These are phyloP conservation scores for Flammula alnicola DNA, from an alignment of 1,284 basidiomycete genomes.

Conservation along the genomic window DNA sequence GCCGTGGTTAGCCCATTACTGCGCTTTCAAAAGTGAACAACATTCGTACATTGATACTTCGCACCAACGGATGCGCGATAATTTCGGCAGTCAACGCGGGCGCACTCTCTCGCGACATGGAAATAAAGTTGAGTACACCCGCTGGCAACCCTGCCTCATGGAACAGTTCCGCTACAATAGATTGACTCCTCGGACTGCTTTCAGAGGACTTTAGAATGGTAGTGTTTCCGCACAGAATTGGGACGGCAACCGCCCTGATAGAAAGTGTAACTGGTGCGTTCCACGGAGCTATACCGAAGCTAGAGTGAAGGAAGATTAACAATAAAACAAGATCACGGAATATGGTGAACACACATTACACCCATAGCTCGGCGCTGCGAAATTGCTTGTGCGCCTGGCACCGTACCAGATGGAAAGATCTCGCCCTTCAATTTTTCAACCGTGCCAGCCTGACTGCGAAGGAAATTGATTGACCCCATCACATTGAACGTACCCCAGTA, in stretches of 20 bases:
- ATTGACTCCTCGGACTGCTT: conserved; percentile 53
- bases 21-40: not conserved
- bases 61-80: conserved; percentile 57
- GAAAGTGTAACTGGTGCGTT: conserved; percentile 53
- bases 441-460: conserved; percentile 34
- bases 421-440: conserved; percentile 35
- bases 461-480: conserved; percentile 19
- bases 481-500: conserved; percentile 33
- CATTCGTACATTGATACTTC: conserved; percentile 45
- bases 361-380: conserved; percentile 41
- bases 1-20: conserved; percentile 14
- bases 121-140: conserved; percentile 64
- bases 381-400: conserved; percentile 35
- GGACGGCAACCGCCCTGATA: conserved; percentile 53
- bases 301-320: conserved; percentile 16
- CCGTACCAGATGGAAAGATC: conserved; percentile 32
- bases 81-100: conserved; percentile 54
- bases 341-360: conserved; percentile 36
- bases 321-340: not conserved
- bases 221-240: conserved; percentile 68
- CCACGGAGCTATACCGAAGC: conserved; percentile 48
- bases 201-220: conserved; percentile 68
- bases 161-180: conserved; percentile 53
- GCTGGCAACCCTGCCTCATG: conserved; percentile 63
- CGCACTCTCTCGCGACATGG: conserved; percentile 52